phyloP scores from a whole-genome alignment of 768 basidiomycete species.

The Kwoniella europaea region DNA sequence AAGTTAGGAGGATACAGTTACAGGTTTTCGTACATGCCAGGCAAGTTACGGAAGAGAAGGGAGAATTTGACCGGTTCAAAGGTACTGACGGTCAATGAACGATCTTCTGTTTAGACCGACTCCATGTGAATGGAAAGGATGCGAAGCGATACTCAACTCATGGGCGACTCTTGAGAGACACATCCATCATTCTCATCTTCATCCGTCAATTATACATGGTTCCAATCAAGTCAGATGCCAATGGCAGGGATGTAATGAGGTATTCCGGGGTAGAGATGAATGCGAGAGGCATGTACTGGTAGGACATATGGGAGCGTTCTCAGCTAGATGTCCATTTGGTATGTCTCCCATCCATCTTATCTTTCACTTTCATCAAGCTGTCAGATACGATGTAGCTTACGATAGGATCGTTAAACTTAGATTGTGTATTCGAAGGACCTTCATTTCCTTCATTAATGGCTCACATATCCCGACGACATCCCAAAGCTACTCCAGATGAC shows the following conservation, averaged over 20 bases:
- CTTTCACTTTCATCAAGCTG: too few species aligned
- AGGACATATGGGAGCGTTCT: slow-evolving; percentile 41
- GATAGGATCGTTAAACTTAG: slow-evolving; percentile 12
- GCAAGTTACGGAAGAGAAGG: slow-evolving; percentile 23
- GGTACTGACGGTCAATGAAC: too few species aligned
- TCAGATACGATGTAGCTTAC: not conserved
- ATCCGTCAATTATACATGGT: slow-evolving; percentile 3
- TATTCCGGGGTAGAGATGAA: slow-evolving; percentile 21
- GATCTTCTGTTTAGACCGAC: slow-evolving; percentile 34
- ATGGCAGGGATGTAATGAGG: slow-evolving; percentile 34
- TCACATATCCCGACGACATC: slow-evolving; percentile 47
- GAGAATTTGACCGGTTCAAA: slow-evolving; percentile 8
- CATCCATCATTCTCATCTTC: slow-evolving; percentile 42
- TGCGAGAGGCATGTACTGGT: slow-evolving; percentile 43
- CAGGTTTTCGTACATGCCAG: slow-evolving; percentile 53
- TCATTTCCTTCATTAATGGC: slow-evolving; percentile 43
- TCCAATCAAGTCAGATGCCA: slow-evolving; percentile 21
- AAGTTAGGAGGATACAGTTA: slow-evolving; percentile 41
- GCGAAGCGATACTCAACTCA: slow-evolving; percentile 46
- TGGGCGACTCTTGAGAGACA: slow-evolving; percentile 53
- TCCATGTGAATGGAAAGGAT: slow-evolving; percentile 40
- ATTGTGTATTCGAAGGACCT: slow-evolving; percentile 47
- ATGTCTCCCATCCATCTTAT: not conserved
- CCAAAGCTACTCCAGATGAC: slow-evolving; percentile 44
- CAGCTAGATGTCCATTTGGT: slow-evolving; percentile 53